Conservation (phyloP, 768 basidiomycete species). For the Tulasnella sp. region DNA sequence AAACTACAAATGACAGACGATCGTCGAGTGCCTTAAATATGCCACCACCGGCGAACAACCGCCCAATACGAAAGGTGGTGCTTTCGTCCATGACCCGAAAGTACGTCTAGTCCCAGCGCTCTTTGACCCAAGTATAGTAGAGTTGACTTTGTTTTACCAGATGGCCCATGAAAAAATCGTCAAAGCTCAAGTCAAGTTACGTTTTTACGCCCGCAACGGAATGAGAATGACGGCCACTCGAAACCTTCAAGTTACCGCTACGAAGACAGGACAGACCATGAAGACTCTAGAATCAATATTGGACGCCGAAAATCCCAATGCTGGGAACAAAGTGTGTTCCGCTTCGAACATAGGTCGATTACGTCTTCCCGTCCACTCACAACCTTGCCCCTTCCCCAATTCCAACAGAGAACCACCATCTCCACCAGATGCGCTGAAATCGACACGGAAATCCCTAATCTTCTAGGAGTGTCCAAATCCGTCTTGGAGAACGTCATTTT, state of each 20-base stretch:
- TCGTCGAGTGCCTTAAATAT: constrained; percentile 99
- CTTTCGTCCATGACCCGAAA: constrained; percentile 97
- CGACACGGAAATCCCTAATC: constrained; percentile 87
- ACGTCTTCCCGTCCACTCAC: neutral
- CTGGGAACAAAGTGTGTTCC: constrained; percentile 67
- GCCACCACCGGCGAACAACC: constrained; percentile 98
- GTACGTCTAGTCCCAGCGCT: constrained; percentile 26
- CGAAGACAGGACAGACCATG: constrained; percentile 93
- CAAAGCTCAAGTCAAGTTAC: constrained; percentile 94
- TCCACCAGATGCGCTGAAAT: constrained; percentile 98
- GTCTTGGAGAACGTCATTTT: constrained; percentile 99
- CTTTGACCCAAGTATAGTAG: neutral
- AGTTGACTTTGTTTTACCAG: constrained; percentile 32
- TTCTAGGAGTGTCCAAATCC: constrained; percentile 95
- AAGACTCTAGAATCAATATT: constrained; percentile 95
- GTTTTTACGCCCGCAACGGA: constrained; percentile 88
- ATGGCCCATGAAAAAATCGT: constrained; percentile 99
- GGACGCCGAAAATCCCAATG: constrained; percentile 61
- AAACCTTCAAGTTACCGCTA: constrained; percentile 86
- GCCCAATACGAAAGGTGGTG: constrained; percentile 96
- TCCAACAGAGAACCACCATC: constrained; percentile 69
- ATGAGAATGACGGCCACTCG: constrained; percentile 84
- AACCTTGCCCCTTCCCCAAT: neutral
- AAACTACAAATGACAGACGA: constrained; percentile 49
- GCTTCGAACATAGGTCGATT: neutral